Evolutionary conservation across 2,329 filamentous ascomycete genomes (phyloP), one percentile per base, ranked within the genome.

Genomic region (Alternaria infectoria): DNA sequence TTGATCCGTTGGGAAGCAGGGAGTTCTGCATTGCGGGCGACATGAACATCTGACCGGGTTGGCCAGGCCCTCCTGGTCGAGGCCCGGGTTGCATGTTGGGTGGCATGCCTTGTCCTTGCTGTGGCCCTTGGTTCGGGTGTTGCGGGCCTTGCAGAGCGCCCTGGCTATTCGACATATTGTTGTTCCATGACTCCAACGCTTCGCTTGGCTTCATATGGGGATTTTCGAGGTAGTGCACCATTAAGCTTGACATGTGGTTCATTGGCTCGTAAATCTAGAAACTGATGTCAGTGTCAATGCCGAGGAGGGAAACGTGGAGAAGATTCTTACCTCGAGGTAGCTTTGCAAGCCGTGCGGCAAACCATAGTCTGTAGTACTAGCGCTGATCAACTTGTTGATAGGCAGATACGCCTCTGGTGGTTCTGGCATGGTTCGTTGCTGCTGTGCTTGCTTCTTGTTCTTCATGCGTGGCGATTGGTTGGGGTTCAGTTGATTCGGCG

Each of bases 231-330:
- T 86, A 86, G 68, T 85, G 87, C 54, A 83, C 81, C 80, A 90
- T 88, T 32, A 90, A 77, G 62, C 85, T 83, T 61, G 85, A 85
- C 89, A 91, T 90, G 68, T 86, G 83, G 57, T 86, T 88, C 75
- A 90, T 86, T 28, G 88, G 89, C 77, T 91, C 89, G 62, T 86
- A 87, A 64, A 90, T 84, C 88, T 90, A 73, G 30, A 44, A 54
- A 40, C 36, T 40, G 44, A 62, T 51, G 70, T 78, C 61, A 78
- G 73, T 68, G 54, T 59, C 65, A 61, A 63, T 65, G 56, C 61
- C 59, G 59, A 46, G 52, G 50, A 68, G 47, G 55, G 30, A 40
- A 56, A 57, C 13, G 45, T 46, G n/a, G 44, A 47, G 32, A 17
- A 30, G 46, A 32, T 21, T 74, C 78, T 74, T 81, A 89, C 88